Base-by-base conservation (phyloP, 208 protist species). In the Wallacemonas sp. region DNA sequence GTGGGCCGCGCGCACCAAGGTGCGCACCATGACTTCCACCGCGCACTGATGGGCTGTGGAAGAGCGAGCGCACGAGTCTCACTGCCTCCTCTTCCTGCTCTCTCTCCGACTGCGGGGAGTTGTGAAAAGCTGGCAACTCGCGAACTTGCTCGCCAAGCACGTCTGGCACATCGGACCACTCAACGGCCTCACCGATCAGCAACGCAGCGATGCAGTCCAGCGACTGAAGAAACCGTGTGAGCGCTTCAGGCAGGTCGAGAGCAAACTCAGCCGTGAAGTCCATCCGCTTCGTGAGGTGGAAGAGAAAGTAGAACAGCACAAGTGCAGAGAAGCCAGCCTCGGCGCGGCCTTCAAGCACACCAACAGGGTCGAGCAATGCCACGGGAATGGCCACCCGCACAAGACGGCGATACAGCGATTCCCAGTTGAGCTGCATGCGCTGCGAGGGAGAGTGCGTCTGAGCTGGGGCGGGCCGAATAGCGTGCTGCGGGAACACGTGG, bases 251-350 rank as follows among this genome's bases (percentile, higher is more conserved):
- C 27, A 95, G 84, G 46, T 95, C 86, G 36, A 77, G 56, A 36
- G 79, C 79, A 41, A 95, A 95, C 74, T 95, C 89, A 0, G 86
- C 73, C 28, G 79, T 79, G 68, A 91, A 95, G 70, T 91, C 83
- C 12, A 76, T 68, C n/a, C 70, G 70, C 62, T 82, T 86, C n/a
- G 78, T 78, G 24, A 94, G 62, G 59, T 94, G 76, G 51, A 80
- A 79, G 17, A 93, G 51, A 70, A 91, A 93, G 65, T 89, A 93
- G 44, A 95, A 92, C 26, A 95, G 73, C 6, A 89, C 86, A 1
- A 91, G 65, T 2, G 81, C 71, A 14, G 84, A 86, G 62, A 93
- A 95, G 15, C 81, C 89, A 3, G 72, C 73, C 55, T 82, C 76
- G 26, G 67, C 45, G 49, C 77, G 62, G 47, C 79, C 74, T 17